These are phyloP conservation scores for Dioszegia aurantiaca DNA, from an alignment of 768 basidiomycete species.

Conservation along the genomic window DNA sequence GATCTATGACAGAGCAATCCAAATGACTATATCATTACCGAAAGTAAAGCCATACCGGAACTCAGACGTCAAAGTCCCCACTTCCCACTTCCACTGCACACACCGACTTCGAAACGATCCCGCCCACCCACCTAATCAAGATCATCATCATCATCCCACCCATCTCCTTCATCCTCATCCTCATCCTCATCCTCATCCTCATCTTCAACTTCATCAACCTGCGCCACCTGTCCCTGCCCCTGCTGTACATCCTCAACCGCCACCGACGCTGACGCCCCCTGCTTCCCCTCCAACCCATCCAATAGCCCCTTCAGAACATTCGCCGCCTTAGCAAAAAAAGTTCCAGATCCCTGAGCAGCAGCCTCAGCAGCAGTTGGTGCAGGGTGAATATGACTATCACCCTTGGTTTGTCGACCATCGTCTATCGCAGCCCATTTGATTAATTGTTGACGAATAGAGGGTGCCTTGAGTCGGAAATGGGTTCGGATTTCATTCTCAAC, in stretches of 20 bases:
- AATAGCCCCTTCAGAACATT: slow-evolving; percentile 2
- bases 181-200: not conserved
- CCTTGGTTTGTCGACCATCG: slow-evolving; percentile 2
- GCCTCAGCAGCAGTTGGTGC: no score
- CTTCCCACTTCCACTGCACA: not conserved
- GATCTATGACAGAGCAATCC: no score
- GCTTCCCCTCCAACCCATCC: slow-evolving; percentile 8
- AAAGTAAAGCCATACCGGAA: not conserved
- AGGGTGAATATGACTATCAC: not conserved
- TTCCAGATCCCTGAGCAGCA: not conserved
- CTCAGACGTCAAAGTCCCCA: not conserved
- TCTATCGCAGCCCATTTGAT: slow-evolving; percentile 59
- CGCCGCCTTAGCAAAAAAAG: not conserved
- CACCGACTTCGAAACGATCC: not conserved
- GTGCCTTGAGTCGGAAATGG: slow-evolving; percentile 83
- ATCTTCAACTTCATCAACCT: not conserved
- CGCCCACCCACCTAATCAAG: not conserved
- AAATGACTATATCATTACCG: no score
- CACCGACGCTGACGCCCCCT: not conserved
- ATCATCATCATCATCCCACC: not conserved
- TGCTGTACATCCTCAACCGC: not conserved
- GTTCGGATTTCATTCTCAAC: slow-evolving; percentile 83
- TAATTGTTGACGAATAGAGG: slow-evolving; percentile 66
- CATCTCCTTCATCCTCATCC: not conserved
- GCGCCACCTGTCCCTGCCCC: not conserved